Evolutionary conservation across 139 green algal genomes (phyloP), one percentile per base, ranked within the genome.

Genomic region (Chlamydomonas incerta): DNA sequence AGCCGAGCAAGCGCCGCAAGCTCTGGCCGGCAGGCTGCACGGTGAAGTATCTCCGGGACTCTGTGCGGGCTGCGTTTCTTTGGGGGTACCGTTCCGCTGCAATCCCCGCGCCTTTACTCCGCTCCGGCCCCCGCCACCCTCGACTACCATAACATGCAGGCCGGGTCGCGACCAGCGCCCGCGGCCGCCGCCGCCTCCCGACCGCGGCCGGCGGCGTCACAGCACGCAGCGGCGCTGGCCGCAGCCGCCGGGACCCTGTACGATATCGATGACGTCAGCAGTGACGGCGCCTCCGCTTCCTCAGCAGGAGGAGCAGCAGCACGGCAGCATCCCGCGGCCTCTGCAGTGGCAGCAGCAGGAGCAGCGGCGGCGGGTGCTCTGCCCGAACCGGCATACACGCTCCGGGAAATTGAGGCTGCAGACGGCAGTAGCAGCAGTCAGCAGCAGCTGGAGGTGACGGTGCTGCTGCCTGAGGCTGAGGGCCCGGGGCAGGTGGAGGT

Each of bases 401-500:
- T 85, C 6, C 63, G 46, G 21, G 66, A 85, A 17, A 2, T 85
- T 11, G 17, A 23, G n/a, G 26, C 63, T 3, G 63, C 18, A 37
- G 29, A 3, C n/a, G 62, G 26, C 28, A 1, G 26, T 23, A 68
- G 28, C 62, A 33, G 26, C 11, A 33, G 26, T 2, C 23, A 68
- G 24, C 18, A 29, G n/a, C 23, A 50, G 47, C 47, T 85, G 33
- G 79, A 85, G 67, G 63, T 85, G n/a, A 37, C n/a, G 66, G 67
- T 85, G 15, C 9, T 58, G 31, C 66, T 85, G 31, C 79, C 79
- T 3, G 66, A 34, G 26, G 66, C 75, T 20, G 33, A 23, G 20
- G 58, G 35, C 20, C 79, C 79, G 26, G 65, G 20, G n/a, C 66
- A 85, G 66, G 79, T 85, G 66, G 63, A 85, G 6, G 79, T 75